Evolutionary conservation across 148 eudicot genomes (phyloP).

Genomic region (Linanthus parryae): DNA sequence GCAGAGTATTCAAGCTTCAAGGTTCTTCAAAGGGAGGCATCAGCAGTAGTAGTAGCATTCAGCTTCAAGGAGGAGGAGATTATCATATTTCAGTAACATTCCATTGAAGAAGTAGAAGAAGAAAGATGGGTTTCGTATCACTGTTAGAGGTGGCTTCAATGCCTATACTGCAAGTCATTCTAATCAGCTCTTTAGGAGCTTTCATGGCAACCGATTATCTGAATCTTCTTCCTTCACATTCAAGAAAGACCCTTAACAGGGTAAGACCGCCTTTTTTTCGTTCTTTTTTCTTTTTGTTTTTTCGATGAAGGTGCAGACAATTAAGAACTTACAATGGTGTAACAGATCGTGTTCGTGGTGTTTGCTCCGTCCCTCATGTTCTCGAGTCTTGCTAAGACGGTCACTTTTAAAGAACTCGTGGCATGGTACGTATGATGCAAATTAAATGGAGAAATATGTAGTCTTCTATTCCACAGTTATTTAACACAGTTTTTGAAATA

Average conservation of each 20-base stretch:
- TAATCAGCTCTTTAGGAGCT: constrained; percentile 26
- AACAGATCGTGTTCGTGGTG: constrained; percentile 73
- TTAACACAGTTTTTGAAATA: too few relatives aligned
- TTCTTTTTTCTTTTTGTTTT: too few relatives aligned
- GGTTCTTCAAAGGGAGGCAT: too few relatives aligned
- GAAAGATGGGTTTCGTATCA: constrained; percentile 21
- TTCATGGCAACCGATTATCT: constrained; percentile 23
- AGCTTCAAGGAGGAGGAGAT: too few relatives aligned
- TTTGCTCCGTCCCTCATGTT: constrained; percentile 71
- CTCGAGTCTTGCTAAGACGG: constrained; percentile 71
- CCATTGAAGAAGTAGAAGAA: not conserved
- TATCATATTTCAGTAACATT: too few relatives aligned
- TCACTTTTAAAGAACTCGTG: constrained; percentile 63
- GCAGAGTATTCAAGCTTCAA: too few relatives aligned
- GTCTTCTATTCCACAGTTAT: too few relatives aligned
- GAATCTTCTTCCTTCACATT: constrained; percentile 21
- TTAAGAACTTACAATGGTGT: not conserved
- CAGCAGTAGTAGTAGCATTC: too few relatives aligned
- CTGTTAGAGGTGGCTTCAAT: constrained; percentile 24
- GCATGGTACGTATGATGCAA: constrained; percentile 51
- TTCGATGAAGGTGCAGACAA: too few relatives aligned
- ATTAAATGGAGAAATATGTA: too few relatives aligned
- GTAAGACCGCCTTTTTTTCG: not conserved
- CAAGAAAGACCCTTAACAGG: constrained; percentile 26
- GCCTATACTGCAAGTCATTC: constrained; percentile 16